phyloP scores from a whole-genome alignment of 805 yeast genomes.

The Yarrowia sp. region DNA sequence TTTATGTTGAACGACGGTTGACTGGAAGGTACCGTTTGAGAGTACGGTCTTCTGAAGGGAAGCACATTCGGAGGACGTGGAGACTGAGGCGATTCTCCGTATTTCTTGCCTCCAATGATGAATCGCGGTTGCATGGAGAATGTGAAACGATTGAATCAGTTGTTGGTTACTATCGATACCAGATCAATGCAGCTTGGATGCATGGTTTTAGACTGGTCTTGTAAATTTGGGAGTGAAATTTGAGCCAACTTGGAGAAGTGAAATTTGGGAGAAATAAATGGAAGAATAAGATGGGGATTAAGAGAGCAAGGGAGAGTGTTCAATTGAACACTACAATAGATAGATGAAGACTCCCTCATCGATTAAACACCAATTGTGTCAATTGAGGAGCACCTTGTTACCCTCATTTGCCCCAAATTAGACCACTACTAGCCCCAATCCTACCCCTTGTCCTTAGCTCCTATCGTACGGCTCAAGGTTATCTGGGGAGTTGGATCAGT shows the following conservation, averaged over 20 bases:
- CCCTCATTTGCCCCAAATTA: no score
- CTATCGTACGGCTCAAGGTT: conserved; percentile 10
- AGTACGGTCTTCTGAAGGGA: conserved; percentile 11
- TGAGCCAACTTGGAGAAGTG: no score
- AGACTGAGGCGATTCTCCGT: not conserved
- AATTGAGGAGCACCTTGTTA: no score
- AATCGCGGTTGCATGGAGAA: conserved; percentile 22
- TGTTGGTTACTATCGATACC: not conserved
- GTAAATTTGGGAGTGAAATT: no score
- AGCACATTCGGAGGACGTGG: conserved; percentile 9
- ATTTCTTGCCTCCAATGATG: conserved; percentile 26
- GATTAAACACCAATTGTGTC: no score
- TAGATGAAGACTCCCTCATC: no score
- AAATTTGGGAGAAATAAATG: no score
- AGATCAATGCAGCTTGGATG: conserved; percentile 12
- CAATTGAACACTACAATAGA: no score
- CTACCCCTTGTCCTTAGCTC: not conserved
- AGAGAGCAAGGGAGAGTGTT: no score
- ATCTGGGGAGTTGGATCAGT: conserved; percentile 8
- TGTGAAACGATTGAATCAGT: not conserved
- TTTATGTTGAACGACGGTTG: conserved; percentile 13
- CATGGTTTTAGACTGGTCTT: not conserved
- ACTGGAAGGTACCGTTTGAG: conserved; percentile 3
- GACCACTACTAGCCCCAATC: not conserved
- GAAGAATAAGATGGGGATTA: no score